Percentiles rank a stretch among this genome's conserved stretches.
Conservation (phyloP, 768 basidiomycete species). For the Auricularia sp. region DNA sequence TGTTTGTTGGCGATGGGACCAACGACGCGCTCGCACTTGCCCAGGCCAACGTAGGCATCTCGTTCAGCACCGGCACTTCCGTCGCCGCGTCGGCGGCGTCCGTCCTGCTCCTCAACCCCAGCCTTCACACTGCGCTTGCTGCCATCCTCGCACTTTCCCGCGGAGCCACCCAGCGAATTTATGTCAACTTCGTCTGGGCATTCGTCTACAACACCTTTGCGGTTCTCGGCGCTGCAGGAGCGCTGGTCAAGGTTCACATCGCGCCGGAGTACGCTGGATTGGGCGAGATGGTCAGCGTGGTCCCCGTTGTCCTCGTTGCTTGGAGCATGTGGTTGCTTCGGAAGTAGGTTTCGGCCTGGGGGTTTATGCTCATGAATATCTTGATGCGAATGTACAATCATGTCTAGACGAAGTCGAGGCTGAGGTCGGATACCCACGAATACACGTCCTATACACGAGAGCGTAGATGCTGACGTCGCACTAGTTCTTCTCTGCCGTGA, state of each 20-base stretch:
- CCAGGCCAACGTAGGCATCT: constrained; percentile 4
- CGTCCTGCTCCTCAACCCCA: not conserved
- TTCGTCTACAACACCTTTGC: constrained; percentile 1
- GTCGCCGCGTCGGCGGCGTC: not conserved
- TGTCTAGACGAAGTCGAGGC: too few species aligned
- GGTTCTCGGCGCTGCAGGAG: not conserved
- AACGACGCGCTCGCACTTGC: constrained; percentile 9
- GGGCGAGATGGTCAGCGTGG: constrained; percentile 34
- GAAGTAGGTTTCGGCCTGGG: not conserved
- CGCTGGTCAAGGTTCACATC: constrained; percentile 24
- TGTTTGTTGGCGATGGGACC: constrained; percentile 8
- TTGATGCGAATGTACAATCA: not conserved
- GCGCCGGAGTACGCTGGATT: constrained; percentile 34
- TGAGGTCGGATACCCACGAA: too few species aligned
- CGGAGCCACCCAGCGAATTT: not conserved
- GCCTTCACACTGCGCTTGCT: not conserved
- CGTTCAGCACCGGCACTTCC: not conserved
- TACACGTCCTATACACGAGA: too few species aligned
- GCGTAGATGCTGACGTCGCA: too few species aligned
- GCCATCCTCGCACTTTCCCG: not conserved
- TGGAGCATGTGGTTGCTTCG: not conserved
- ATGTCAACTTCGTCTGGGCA: not conserved
- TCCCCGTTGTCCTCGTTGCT: constrained; percentile 32
- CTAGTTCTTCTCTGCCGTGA: too few species aligned
- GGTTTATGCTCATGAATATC: not conserved